Base-by-base conservation (phyloP, 1,139 yeast genomes). In the Pichia terricola region DNA sequence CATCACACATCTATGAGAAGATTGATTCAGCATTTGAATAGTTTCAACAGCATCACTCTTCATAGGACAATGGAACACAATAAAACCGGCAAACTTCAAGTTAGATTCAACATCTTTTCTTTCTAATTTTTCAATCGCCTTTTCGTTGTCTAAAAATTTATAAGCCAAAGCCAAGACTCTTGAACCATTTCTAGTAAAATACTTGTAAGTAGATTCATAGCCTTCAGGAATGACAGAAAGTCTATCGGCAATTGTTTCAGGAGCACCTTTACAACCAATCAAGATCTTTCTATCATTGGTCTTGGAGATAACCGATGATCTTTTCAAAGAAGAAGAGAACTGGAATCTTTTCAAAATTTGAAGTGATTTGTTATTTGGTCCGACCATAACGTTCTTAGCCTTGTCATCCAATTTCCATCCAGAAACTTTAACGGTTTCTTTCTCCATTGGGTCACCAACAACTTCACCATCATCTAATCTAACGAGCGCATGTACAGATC, bases 381-480 rank as follows among this genome's bases (percentile, higher is more conserved):
- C 73, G 55, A 72, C 75, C 44, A 81, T 79, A 44, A 72, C 60
- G 58, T 89, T 95, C 43, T 61, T 63, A 22, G 50, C 43, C 49
- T 72, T 75, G n/a, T 47, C 45, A 45, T 84, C 88, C 53, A 91
- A 85, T 36, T 68, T 70, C 96, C 97, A 94, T 39, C 80, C 78
- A 47, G 94, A 79, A 42, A 95, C 94, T 54, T 79, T 81, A 54
- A 91, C 72, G 41, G 98, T 91, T 35, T 94, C 96, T 66, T 89
- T 87, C 67, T 94, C 98, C 97, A 91, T 91, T 52, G 98, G 96
- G 59, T 94, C 99, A 66, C 98, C 98, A 49, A 91, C 98, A 54
- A 89, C 79, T 52, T 91, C 97, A 55, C 97, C 98, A 61, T 89
- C 95, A 57, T 91, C 96, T 48, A 91, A 73, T 57, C 79, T 78